Evolutionary conservation across 768 basidiomycete species (phyloP).

Genomic region (Boletus tylopilopsis): DNA sequence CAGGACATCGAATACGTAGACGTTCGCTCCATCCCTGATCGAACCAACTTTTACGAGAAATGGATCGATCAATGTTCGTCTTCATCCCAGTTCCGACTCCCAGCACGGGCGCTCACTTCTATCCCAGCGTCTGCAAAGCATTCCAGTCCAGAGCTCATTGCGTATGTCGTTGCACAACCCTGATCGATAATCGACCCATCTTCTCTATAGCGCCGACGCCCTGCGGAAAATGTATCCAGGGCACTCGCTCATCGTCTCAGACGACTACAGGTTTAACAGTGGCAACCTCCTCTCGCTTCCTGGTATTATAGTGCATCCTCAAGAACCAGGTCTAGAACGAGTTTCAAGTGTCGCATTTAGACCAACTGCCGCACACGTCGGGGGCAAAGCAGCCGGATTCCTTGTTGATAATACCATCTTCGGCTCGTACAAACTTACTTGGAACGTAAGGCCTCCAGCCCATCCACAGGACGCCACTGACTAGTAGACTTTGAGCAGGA

Average conservation of each 20-base stretch:
- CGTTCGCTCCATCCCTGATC: constrained; percentile 3
- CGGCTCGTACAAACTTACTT: constrained; percentile 52
- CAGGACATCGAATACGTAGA: constrained; percentile 28
- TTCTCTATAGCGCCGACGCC: constrained; percentile 35
- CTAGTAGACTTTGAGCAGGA: constrained; percentile 35
- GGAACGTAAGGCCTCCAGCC: constrained; percentile 46
- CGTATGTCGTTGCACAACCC: constrained; percentile 32
- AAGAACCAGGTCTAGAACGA: constrained; percentile 43
- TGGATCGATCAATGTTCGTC: constrained; percentile 52
- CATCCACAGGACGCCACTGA: constrained; percentile 1
- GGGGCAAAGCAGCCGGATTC: constrained; percentile 45
- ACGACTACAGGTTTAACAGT: constrained; percentile 42
- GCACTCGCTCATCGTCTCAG: constrained; percentile 54
- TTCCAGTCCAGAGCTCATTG: constrained; percentile 41
- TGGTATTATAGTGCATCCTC: constrained; percentile 41
- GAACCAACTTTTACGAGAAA: constrained; percentile 42
- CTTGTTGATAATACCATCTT: constrained; percentile 49
- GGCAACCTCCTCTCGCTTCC: constrained; percentile 53
- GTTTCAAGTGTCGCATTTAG: constrained; percentile 48
- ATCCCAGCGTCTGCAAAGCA: constrained; percentile 51
- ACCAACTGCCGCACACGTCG: constrained; percentile 40
- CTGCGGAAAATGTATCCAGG: constrained; percentile 59
- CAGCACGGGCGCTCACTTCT: constrained; percentile 6
- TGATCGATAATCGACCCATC: neutral
- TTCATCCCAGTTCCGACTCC: neutral